Evolutionary conservation across 1,284 basidiomycete genomes (phyloP), one percentile per base, ranked within the genome.

Genomic region (Pyrrhoderma lamaoense): DNA sequence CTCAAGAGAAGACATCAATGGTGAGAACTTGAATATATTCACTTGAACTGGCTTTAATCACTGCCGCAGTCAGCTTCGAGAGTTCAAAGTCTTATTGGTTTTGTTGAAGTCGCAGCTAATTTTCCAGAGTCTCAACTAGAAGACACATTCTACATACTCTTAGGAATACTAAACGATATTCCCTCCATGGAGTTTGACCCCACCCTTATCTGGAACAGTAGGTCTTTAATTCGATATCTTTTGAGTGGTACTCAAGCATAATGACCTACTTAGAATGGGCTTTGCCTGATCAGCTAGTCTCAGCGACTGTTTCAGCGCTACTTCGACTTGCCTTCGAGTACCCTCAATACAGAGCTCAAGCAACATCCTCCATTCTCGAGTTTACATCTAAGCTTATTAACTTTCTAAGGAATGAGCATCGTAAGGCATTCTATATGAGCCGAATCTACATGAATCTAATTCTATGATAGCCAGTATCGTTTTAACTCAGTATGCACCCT

Each of bases 281-380:
- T 3, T 71, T 88, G 34, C 82, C 88, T 16, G 89, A 91, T 64
- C 87, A 90, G 59, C 74, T 93, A 34, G 80, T 87, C 1, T 87
- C 75, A 59, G 80, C 84, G 1, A 87, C 82, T 1, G 75, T 89
- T 22, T 83, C 83, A 8, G 85, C 89, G 8, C 69, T 90, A 2
- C 70, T 93, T 37, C 73, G 77, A 43, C 69, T 89, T n/a, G 79
- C 84, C 23, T 74, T 72, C 42, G 62, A 66, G 16, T 72, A 82
- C 62, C 62, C 70, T 0, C 66, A 75, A 47, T 71, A 79, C 58
- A 70, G 75, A 14, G 66, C 70, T 18, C 64, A 62, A 23, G 76
- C 77, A 1, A 72, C 80, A 8, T 61, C 66, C n/a, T 73, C 81
- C 4, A 80, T 91, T 36, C 70, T 77, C 21, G 64, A 62, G 5